Percentiles rank a stretch among this genome's conserved stretches.
Evolutionary conservation across 345 rosid genomes (phyloP).

Genomic region (Syzygium aqueum): DNA sequence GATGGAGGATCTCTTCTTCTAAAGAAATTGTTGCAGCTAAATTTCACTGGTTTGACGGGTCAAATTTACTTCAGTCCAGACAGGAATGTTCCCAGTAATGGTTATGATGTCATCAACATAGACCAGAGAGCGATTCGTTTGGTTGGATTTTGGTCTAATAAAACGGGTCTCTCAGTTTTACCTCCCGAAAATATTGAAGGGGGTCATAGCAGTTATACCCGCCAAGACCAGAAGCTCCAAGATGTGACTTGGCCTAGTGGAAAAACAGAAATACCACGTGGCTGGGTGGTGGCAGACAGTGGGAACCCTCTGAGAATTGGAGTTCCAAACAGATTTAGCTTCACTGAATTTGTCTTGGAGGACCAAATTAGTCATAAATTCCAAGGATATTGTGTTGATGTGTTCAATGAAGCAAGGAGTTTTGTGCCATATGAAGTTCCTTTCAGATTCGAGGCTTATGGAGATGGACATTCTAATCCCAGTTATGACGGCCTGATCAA

Average conservation of each 20-base stretch:
- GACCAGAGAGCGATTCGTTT: slow-evolving; percentile 21
- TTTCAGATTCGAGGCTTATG: slow-evolving; percentile 48
- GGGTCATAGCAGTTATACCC: slow-evolving; percentile 12
- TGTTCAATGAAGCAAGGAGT: slow-evolving; percentile 62
- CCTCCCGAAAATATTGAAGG: slow-evolving; percentile 29
- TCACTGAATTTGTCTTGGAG: slow-evolving; percentile 57
- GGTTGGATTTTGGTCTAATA: slow-evolving; percentile 68
- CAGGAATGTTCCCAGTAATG: slow-evolving; percentile 30
- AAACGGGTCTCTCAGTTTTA: slow-evolving; percentile 41
- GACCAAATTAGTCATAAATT: slow-evolving; percentile 31
- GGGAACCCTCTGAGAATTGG: slow-evolving; percentile 65
- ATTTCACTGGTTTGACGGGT: slow-evolving; percentile 76
- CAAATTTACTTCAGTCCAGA: slow-evolving; percentile 45
- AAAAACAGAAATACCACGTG: slow-evolving; percentile 54
- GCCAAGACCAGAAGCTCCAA: slow-evolving; percentile 34
- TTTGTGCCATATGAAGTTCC: slow-evolving; percentile 68
- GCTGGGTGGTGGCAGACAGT: slow-evolving; percentile 64
- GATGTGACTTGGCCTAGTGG: slow-evolving; percentile 82
- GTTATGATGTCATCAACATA: slow-evolving; percentile 74
- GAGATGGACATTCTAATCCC: slow-evolving; percentile 70
- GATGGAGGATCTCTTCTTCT: slow-evolving; percentile 44
- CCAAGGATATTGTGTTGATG: slow-evolving; percentile 66
- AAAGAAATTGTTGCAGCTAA: slow-evolving; percentile 36
- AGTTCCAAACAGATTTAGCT: slow-evolving; percentile 78
- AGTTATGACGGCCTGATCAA: slow-evolving; percentile 33